Evolutionary conservation across 331 rosid genomes (phyloP).

Genomic region (Rhamnella rubrinervis): DNA sequence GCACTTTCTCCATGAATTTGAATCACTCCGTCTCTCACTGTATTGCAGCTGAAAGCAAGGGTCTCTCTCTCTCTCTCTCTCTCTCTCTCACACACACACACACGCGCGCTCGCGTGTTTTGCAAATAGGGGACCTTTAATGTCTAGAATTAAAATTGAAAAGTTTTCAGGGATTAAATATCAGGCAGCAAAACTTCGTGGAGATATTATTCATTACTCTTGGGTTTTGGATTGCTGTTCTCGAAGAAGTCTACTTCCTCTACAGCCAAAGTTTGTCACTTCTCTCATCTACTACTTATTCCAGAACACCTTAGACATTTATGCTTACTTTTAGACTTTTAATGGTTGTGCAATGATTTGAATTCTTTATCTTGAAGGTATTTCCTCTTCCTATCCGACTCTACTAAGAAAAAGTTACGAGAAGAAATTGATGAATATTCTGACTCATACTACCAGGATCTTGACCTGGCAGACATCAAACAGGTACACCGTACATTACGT

Average conservation of each 20-base stretch:
- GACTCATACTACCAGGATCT: slow-evolving; percentile 84
- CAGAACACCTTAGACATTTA: neutral
- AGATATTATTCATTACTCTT: slow-evolving; percentile 74
- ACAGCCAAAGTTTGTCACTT: slow-evolving; percentile 71
- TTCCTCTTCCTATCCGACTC: slow-evolving; percentile 67
- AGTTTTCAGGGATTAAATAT: slow-evolving; percentile 73
- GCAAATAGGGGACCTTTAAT: no score
- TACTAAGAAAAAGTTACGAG: slow-evolving; percentile 71
- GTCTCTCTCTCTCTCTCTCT: slow-evolving; percentile 54
- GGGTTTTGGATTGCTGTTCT: slow-evolving; percentile 73
- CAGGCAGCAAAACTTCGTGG: slow-evolving; percentile 79
- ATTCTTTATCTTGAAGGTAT: slow-evolving; percentile 45
- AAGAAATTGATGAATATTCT: slow-evolving; percentile 84
- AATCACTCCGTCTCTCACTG: slow-evolving; percentile 83
- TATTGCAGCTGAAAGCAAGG: slow-evolving; percentile 86
- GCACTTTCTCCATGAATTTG: slow-evolving; percentile 90
- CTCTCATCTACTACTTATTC: slow-evolving; percentile 18
- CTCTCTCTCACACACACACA: slow-evolving; percentile 13
- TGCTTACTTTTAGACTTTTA: neutral
- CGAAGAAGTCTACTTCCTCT: slow-evolving; percentile 64
- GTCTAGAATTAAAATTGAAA: slow-evolving; percentile 12
- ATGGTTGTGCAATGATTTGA: slow-evolving; percentile 16
- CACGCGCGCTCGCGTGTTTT: neutral
- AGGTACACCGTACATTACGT: slow-evolving; percentile 35
- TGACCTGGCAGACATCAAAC: slow-evolving; percentile 65